Base-by-base conservation (phyloP, 371 early-diverging fungal genomes). In the Synchytrium microbalum region DNA sequence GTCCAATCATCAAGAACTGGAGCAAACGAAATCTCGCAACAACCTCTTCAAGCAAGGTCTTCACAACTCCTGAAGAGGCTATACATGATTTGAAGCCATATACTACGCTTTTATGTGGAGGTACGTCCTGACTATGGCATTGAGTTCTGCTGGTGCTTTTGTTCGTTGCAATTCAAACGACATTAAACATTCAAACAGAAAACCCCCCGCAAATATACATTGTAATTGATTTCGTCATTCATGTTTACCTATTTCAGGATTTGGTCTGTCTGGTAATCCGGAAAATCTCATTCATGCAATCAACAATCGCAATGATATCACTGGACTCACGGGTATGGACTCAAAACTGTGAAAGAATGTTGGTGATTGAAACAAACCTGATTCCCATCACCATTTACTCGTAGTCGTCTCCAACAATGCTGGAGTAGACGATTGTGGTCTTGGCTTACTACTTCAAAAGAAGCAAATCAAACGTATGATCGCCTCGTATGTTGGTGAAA, bases 381-480 rank as follows among this genome's bases (percentile, higher is more conserved):
- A n/a, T n/a, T n/a, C n/a, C n/a, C n/a, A n/a, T n/a, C n/a, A n/a
- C n/a, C n/a, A n/a, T n/a, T n/a, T n/a, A n/a, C n/a, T n/a, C n/a
- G n/a, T n/a, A n/a, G 85, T 83, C 1, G 86, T 88, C 2, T 83
- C 83, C 30, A 88, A 88, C 72, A 88, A 88, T 30, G 60, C 65
- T 1, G 63, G 73, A 16, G 78, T 86, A 0, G 84, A 82, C 67
- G 82, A 81, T 64, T 80, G 77, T 69, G 87, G 88, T 1, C 71
- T 88, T 3, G 88, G 88, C 13, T 70, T 78, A 55, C 69, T 88
- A 51, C 72, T 86, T 63, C 71, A 84, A 67, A 80, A 75, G 8
- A 75, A 78, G 28, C 87, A 86, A 80, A 79, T 88, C 75, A 86
- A 85, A 68, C 80, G 85, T 57, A 88, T 88, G 88, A 77, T 88